phyloP scores from a whole-genome alignment of 1,284 basidiomycete species.

The Tilletia setariae region DNA sequence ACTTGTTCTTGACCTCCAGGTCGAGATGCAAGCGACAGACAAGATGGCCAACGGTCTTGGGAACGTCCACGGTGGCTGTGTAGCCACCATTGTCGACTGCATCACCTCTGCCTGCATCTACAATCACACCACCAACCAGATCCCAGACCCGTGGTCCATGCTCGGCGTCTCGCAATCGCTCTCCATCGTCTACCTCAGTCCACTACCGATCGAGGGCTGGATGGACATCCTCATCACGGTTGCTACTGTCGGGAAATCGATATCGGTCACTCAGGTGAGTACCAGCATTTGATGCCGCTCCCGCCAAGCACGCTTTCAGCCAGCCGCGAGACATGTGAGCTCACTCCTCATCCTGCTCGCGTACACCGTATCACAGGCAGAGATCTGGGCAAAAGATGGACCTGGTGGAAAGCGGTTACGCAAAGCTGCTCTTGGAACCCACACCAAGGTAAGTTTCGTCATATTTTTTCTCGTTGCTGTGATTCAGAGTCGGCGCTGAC shows the following conservation, averaged over 20 bases:
- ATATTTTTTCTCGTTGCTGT: neutral
- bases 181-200: slow-evolving; percentile 42
- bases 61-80: slow-evolving; percentile 44
- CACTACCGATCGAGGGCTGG: slow-evolving; percentile 36
- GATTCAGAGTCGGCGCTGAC: too few species aligned
- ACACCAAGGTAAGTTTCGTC: slow-evolving; percentile 30
- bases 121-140: slow-evolving; percentile 7
- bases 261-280: slow-evolving; percentile 32
- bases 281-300: too few species aligned
- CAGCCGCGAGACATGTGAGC: neutral
- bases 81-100: slow-evolving; percentile 40
- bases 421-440: slow-evolving; percentile 32
- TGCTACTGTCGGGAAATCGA: slow-evolving; percentile 34
- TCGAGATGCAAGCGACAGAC: slow-evolving; percentile 37
- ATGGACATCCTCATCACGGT: slow-evolving; percentile 42
- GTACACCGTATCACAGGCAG: too few species aligned
- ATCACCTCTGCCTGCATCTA: slow-evolving; percentile 23
- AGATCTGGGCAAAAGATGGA: slow-evolving; percentile 38
- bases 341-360: too few species aligned
- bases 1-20: neutral
- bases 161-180: slow-evolving; percentile 49
- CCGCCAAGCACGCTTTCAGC: too few species aligned
- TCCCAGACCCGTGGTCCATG: slow-evolving; percentile 38
- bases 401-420: slow-evolving; percentile 30
- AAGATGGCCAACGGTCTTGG: slow-evolving; percentile 40